These are phyloP conservation scores for Lyophyllum semitale DNA, from an alignment of 768 basidiomycete genomes.

Conservation along the genomic window DNA sequence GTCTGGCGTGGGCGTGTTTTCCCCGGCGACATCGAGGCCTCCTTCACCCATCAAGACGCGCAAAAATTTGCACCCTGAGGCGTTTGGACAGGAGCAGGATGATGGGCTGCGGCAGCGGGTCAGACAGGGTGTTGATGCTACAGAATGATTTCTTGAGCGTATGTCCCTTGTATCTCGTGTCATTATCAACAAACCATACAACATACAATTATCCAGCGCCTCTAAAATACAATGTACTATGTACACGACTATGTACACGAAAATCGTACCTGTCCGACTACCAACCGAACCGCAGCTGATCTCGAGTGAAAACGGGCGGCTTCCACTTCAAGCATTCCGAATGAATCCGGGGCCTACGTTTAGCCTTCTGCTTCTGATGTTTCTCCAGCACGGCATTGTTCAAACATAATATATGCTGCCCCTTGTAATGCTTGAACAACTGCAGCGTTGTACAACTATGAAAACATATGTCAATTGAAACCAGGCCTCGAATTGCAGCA, in stretches of 20 bases:
- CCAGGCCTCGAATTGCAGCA: background rate
- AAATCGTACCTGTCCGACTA: slow-evolving; percentile 27
- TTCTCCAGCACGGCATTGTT: slow-evolving; percentile 90
- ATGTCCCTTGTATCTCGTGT: background rate
- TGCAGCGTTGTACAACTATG: slow-evolving; percentile 91
- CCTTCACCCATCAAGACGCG: slow-evolving; percentile 62
- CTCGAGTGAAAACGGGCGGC: slow-evolving; percentile 89
- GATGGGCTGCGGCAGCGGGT: slow-evolving; percentile 20
- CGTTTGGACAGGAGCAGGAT: slow-evolving; percentile 16
- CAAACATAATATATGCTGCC: slow-evolving; percentile 89
- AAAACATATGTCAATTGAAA: background rate
- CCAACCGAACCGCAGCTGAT: slow-evolving; percentile 81
- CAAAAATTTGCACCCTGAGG: slow-evolving; percentile 25
- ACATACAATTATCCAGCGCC: slow-evolving; percentile 3
- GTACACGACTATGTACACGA: slow-evolving; percentile 13
- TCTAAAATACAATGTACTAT: slow-evolving; percentile 14
- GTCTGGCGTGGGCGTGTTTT: slow-evolving; percentile 73
- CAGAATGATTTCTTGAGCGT: background rate
- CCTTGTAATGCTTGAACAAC: slow-evolving; percentile 95
- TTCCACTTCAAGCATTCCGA: slow-evolving; percentile 88
- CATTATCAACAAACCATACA: background rate
- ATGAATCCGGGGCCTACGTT: slow-evolving; percentile 77
- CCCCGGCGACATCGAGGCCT: slow-evolving; percentile 67
- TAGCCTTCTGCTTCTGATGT: slow-evolving; percentile 81
- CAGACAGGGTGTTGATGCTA: slow-evolving; percentile 2